Evolutionary conservation across 495 filamentous ascomycete species (phyloP).

Genomic region (Podospora bellae-mahoneyi): DNA sequence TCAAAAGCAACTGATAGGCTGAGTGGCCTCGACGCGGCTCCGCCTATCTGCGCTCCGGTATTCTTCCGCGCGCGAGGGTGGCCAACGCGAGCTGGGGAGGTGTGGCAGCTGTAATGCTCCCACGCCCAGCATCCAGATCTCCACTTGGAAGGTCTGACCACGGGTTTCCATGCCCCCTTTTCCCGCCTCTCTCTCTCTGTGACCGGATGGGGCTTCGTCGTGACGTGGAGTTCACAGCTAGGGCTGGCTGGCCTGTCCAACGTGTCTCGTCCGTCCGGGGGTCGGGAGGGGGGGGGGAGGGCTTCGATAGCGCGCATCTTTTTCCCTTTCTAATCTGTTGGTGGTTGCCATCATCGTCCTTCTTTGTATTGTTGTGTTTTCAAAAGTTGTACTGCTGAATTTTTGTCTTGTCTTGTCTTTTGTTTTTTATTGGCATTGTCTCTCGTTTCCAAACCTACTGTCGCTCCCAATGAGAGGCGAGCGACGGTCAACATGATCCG

Average conservation of each 20-base stretch:
- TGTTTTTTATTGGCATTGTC: conserved; percentile 16
- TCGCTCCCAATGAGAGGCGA: conserved; percentile 37
- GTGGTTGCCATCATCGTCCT: conserved; percentile 24
- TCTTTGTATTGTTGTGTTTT: conserved; percentile 19
- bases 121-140: background rate
- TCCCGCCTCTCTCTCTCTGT: conserved; percentile 3
- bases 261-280: conserved; percentile 12
- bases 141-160: conserved; percentile 6
- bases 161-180: conserved; percentile 7
- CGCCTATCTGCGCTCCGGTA: background rate
- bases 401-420: conserved; percentile 21
- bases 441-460: conserved; percentile 26
- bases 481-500: conserved; percentile 33
- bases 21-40: background rate
- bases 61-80: background rate
- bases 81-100: conserved; percentile 1
- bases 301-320: conserved; percentile 18
- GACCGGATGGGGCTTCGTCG: conserved; percentile 4
- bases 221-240: conserved; percentile 25
- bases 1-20: background rate
- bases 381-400: conserved; percentile 22
- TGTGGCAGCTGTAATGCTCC: conserved; percentile 3
- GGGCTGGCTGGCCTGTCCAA: conserved; percentile 20
- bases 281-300: background rate
- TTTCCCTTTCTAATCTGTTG: conserved; percentile 19